Evolutionary conservation across 495 filamentous ascomycete genomes (phyloP).

Genomic region (Cercophora newfieldiana): DNA sequence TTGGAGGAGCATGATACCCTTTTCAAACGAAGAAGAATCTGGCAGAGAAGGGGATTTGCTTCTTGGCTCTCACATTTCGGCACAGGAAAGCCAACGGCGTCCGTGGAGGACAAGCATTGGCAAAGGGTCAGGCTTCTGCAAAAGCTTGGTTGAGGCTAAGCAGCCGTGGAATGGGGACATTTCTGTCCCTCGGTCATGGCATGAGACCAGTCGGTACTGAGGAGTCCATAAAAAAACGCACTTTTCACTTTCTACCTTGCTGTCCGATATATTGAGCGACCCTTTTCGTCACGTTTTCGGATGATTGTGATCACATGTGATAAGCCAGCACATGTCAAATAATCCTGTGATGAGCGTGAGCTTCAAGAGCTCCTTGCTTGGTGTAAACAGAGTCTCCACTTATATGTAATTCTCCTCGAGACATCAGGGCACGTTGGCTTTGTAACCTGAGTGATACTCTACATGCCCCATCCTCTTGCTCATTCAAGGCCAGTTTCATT

Average conservation of each 20-base stretch:
- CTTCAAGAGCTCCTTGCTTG: too few relatives aligned
- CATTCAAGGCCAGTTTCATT: too few relatives aligned
- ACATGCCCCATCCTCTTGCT: too few relatives aligned
- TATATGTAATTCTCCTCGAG: too few relatives aligned
- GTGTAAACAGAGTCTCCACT: too few relatives aligned
- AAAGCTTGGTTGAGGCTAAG: conserved; percentile 25
- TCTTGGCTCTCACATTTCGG: conserved; percentile 30
- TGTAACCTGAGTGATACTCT: too few relatives aligned
- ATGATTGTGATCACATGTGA: too few relatives aligned
- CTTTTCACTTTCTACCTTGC: conserved; percentile 6
- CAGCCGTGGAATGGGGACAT: conserved; percentile 17
- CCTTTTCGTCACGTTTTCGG: too few relatives aligned
- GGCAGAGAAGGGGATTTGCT: conserved; percentile 29
- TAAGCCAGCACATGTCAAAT: too few relatives aligned
- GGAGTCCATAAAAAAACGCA: conserved; percentile 42
- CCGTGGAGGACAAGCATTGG: conserved; percentile 20
- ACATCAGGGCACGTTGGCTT: too few relatives aligned
- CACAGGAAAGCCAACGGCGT: conserved; percentile 26
- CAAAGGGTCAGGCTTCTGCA: conserved; percentile 31
- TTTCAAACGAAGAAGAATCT: conserved; percentile 32
- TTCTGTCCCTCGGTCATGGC: conserved; percentile 26
- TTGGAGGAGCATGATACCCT: conserved; percentile 43
- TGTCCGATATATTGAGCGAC: not conserved
- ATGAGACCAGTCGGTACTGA: conserved; percentile 32
- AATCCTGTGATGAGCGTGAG: too few relatives aligned